Conservation (phyloP, 2,329 filamentous ascomycete species). For the Colletotrichum acutatum region DNA sequence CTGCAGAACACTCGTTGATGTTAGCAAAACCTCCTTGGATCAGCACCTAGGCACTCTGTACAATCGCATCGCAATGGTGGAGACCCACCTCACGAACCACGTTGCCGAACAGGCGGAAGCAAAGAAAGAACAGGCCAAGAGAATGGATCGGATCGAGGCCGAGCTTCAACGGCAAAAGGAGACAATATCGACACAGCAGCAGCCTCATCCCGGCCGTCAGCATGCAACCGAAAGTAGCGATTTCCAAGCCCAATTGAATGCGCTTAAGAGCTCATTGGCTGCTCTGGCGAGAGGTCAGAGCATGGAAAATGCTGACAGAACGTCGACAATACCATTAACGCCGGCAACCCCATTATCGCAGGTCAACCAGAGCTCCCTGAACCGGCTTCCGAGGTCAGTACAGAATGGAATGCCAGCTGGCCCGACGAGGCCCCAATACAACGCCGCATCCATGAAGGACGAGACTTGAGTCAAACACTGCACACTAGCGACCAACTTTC, state of each 20-base stretch:
- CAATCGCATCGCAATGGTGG: conserved; percentile 2
- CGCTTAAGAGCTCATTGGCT: neutral
- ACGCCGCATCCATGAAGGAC: neutral
- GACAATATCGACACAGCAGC: neutral
- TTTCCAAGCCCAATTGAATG: neutral
- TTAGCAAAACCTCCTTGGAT: conserved; percentile 8
- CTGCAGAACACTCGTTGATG: conserved; percentile 26
- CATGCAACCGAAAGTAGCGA: neutral
- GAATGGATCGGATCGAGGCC: conserved; percentile 17
- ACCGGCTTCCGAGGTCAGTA: too few relatives aligned
- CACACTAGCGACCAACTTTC: neutral
- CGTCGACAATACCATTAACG: neutral
- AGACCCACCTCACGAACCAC: neutral
- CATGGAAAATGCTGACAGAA: neutral
- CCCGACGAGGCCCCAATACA: neutral
- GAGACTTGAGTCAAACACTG: neutral
- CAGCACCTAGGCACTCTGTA: conserved; percentile 5
- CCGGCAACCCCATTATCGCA: neutral
- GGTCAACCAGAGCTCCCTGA: neutral
- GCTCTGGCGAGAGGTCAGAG: neutral
- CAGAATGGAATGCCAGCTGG: neutral
- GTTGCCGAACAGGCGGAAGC: neutral
- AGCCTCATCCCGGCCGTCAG: neutral
- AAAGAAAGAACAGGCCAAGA: conserved; percentile 1
- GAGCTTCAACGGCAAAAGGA: neutral